Evolutionary conservation across 2,329 filamentous ascomycete species (phyloP), one percentile per base, ranked within the genome.

Genomic region (Podosphaera aphanis): DNA sequence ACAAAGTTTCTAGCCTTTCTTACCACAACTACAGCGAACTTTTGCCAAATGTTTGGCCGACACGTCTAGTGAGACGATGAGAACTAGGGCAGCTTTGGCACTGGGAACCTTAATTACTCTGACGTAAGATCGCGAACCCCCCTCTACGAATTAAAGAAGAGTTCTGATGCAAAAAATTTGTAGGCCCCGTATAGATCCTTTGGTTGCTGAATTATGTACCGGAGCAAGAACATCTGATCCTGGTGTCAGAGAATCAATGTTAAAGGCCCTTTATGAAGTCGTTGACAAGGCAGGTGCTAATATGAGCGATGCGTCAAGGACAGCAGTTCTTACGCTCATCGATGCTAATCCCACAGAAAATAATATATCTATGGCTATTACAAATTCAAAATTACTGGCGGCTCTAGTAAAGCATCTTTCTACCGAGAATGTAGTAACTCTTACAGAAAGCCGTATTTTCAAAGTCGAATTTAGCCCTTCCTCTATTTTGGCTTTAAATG

Each of bases 21-120:
- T 98, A 59, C 90, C 90, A 8, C 90, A 98, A 60, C 71, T 98
- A 45, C 90, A 98, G 63, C 76, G 90, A 49, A 98, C 90, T 0
- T 98, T 98, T 65, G 88, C 90, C 48, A 92, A 94, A 63, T 88
- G 86, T 37, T 70, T 98, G 43, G 90, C 90, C 2, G 92, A 98
- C 62, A 77, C 85, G 0, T 83, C 85, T 0, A 95, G 88, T 60
- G 88, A 95, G 53, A 68, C 86, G 18, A 66, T 98, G 48, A 77
- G 92, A 52, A 79, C 78, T 48, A 75, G 92, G 52, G 90, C 92
- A 45, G 90, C 90, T 33, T 93, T 90, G 64, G 90, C 90, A 42
- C 66, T 98, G 43, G 90, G 92, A 48, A 95, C 88, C 8, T 65
- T 98, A 49, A 98, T 98, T 65, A 93, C 86, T 49, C 75, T 94